phyloP scores from a whole-genome alignment of 257 asterid species.

The Gentiana macrophylla region DNA sequence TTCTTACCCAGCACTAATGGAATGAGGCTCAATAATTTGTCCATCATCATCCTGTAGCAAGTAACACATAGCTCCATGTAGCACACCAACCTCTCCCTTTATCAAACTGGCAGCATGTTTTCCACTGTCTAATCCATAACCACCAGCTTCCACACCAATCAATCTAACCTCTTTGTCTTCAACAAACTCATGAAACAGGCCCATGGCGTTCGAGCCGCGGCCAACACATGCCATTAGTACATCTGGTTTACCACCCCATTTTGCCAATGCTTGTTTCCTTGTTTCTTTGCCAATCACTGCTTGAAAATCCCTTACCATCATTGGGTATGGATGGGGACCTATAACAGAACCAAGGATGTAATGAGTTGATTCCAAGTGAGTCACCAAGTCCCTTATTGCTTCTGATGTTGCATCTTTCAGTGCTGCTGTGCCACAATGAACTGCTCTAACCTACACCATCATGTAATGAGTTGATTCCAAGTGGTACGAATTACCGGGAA shows the following conservation, averaged over 20 bases:
- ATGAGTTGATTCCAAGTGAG: constrained; percentile 87
- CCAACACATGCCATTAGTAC: constrained; percentile 92
- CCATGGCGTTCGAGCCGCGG: constrained; percentile 96
- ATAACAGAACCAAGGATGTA: constrained; percentile 93
- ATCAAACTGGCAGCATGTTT: constrained; percentile 94
- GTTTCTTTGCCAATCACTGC: constrained; percentile 96
- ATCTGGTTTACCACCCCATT: constrained; percentile 88
- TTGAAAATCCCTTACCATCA: constrained; percentile 94
- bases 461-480: too few relatives aligned
- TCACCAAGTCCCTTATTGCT: constrained; percentile 95
- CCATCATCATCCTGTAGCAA: constrained; percentile 93
- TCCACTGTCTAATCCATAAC: constrained; percentile 80
- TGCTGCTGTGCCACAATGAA: constrained; percentile 92
- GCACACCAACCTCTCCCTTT: constrained; percentile 83
- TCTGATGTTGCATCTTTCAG: constrained; percentile 97
- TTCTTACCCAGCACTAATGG: constrained; percentile 84
- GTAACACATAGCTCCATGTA: constrained; percentile 98
- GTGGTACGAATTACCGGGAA: too few relatives aligned
- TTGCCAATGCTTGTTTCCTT: constrained; percentile 77
- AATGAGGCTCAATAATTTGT: constrained; percentile 90
- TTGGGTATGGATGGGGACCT: constrained; percentile 94
- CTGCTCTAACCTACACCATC: constrained; percentile 62
- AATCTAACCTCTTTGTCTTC: constrained; percentile 76
- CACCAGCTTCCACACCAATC: constrained; percentile 95
- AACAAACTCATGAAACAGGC: constrained; percentile 83